A percentile compares a stretch with the other conserved stretches of the same genome.
phyloP scores from a whole-genome alignment of 805 yeast genomes.

The Starmerella khaoyaiensis region DNA sequence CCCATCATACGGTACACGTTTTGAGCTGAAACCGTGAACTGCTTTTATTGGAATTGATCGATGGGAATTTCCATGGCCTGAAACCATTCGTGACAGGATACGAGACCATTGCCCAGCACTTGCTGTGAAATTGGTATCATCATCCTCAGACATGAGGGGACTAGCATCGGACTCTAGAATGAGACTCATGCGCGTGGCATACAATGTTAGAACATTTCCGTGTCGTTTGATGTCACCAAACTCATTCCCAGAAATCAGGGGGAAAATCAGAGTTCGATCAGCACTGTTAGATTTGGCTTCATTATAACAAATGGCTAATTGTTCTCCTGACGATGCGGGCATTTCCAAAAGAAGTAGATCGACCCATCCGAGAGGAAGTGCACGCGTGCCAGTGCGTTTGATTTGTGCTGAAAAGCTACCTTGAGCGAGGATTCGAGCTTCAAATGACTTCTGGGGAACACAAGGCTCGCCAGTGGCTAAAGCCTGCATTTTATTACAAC shows the following conservation, averaged over 20 bases:
- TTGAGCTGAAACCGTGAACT: too few relatives aligned
- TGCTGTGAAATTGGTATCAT: slow-evolving; percentile 3
- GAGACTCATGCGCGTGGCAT: slow-evolving; percentile 9
- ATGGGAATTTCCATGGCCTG: too few relatives aligned
- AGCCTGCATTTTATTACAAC: slow-evolving; percentile 9
- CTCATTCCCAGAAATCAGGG: slow-evolving; percentile 11
- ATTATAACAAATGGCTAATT: slow-evolving; percentile 12
- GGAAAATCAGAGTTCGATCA: slow-evolving; percentile 12
- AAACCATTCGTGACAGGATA: slow-evolving; percentile 11
- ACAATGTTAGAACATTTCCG: slow-evolving; percentile 15
- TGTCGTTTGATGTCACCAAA: slow-evolving; percentile 18
- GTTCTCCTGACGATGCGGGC: slow-evolving; percentile 1
- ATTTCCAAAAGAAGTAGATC: slow-evolving; percentile 12
- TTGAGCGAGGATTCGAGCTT: slow-evolving; percentile 1
- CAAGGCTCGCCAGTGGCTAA: slow-evolving; percentile 10
- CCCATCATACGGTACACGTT: too few relatives aligned
- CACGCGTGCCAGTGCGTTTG: slow-evolving; percentile 13
- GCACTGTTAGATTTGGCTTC: background rate
- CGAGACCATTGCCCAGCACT: slow-evolving; percentile 17
- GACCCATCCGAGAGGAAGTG: slow-evolving; percentile 13
- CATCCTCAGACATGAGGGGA: slow-evolving; percentile 4
- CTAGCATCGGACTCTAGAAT: slow-evolving; percentile 10
- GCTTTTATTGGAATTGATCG: too few relatives aligned
- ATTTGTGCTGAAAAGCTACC: slow-evolving; percentile 13
- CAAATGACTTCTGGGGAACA: slow-evolving; percentile 3